Evolutionary conservation across 345 rosid genomes (phyloP), one percentile per base, ranked within the genome.

Genomic region (Microcos paniculata): DNA sequence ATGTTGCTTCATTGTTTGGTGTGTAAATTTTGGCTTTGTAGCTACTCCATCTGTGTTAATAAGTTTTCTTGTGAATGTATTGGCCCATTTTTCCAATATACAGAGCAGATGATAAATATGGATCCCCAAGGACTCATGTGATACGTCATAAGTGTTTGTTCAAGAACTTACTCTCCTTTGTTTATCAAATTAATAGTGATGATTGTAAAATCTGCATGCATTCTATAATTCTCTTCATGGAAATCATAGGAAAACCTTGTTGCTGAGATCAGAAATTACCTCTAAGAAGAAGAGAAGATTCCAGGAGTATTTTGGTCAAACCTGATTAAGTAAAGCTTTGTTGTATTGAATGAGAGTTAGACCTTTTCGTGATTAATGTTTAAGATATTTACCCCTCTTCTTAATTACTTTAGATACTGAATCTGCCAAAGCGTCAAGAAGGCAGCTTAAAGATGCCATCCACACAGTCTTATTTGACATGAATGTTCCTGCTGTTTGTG

Each of bases 401-500:
- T 72, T 16, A 65, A 48, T 55, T 56, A 48, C 71, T 78, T 33
- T 84, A 95, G 99, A 91, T 81, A 95, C 96, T 35, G 98, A 95
- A 82, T 75, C 95, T 43, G 97, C 98, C 64, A 90, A 86, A 82
- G 99, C 99, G 79, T 90, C 98, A 73, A 90, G 99, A 83, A 83
- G 84, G 81, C 99, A 89, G 79, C 94, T 95, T 63, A 95, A 90
- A 83, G 92, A 90, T 24, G 90, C 97, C 74, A 88, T 93, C 77
- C 76, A 82, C 77, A 73, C 88, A 8, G 89, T 89, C 77, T 81
- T 95, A 51, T 95, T 95, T 87, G 96, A 90, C 74, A 88, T 95
- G 96, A 86, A 91, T 84, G 97, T 91, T 79, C 98, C 97, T 35
- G 93, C 92, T 76, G 90, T 95, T 48, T 95, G 94, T 88, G 91